phyloP scores from a whole-genome alignment of 225 moss, liverwort and hornwort genomes.

The Pseudisothecium myosuroides region DNA sequence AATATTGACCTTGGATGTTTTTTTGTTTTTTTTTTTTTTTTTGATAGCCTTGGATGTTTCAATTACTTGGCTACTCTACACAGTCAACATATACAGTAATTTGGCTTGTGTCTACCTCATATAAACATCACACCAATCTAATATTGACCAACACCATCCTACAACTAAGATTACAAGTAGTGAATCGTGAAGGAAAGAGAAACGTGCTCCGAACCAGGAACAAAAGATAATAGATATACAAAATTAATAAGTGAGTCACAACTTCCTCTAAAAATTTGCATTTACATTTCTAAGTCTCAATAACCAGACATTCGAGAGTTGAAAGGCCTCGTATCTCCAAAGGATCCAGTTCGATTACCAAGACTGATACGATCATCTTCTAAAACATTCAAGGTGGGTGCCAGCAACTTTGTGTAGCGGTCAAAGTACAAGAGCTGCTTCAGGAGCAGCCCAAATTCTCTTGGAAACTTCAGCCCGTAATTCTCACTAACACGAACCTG shows the following conservation, averaged over 20 bases:
- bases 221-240: not conserved
- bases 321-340: not conserved
- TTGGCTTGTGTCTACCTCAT: not conserved
- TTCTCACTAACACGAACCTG: constrained; percentile 91
- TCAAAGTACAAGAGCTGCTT: constrained; percentile 97
- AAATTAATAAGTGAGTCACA: not conserved
- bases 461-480: constrained; percentile 83
- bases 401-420: constrained; percentile 85
- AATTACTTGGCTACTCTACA: not conserved
- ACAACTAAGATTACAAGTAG: not conserved
- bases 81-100: not conserved
- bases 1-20: not conserved
- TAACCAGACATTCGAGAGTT: constrained; percentile 3
- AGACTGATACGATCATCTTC: constrained; percentile 72
- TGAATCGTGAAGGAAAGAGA: not conserved
- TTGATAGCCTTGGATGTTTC: not conserved
- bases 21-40: too few relatives aligned
- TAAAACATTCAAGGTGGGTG: constrained; percentile 76
- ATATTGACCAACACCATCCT: not conserved
- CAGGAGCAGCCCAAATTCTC: constrained; percentile 83
- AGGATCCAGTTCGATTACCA: not conserved
- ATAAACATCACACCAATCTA: not conserved
- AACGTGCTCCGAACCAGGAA: not conserved
- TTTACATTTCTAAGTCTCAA: not conserved
- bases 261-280: not conserved